Base-by-base conservation (phyloP, 2,329 filamentous ascomycete genomes). In the Stachybotrys echinatus region DNA sequence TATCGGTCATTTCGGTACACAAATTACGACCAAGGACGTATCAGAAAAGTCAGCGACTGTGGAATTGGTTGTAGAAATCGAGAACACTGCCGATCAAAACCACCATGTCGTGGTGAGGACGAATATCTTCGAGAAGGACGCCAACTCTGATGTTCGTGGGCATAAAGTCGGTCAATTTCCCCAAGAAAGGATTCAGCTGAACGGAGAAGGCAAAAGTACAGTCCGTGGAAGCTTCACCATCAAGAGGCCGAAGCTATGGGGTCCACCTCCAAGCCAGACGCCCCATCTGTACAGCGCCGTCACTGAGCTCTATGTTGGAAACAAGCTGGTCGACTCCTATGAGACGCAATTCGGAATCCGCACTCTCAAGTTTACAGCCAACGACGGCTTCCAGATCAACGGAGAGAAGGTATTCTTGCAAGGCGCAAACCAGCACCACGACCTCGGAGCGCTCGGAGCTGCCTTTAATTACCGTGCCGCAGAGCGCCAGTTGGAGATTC, bases 271-370 rank as follows among this genome's bases (percentile, higher is more conserved):
- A 1, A 58, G 55, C 0, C 74, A 78, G 52, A 64, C 59, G 4
- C 76, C 77, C 0, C 72, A 78, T 48, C 53, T 76, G 31, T 77
- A 80, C 50, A 57, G 74, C 4, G 75, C 76, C 2, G 55, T 76
- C 8, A 77, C 76, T 1, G 63, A 56, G 0, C 37, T 79, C 1
- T 59, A 50, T 18, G 49, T 56, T 31, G 50, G 59, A 17, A 18
- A 38, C 2, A 55, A 54, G 5, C 47, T 48, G 1, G 54, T 75
- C 5, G 75, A 78, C 50, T 66, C 60, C 0, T 80, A 79, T 55
- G 66, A 75, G 51, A 80, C 77, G 1, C 59, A 48, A 2, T 80
- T 80, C 48, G 77, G 77, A 23, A 72, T 80, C 47, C 74, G 77
- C 4, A 56, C 66, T 1, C 17, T 80, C 3, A 57, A 56, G 0